Evolutionary conservation across 441 rosid genomes (phyloP).

Genomic region (Pelargonium australe): DNA sequence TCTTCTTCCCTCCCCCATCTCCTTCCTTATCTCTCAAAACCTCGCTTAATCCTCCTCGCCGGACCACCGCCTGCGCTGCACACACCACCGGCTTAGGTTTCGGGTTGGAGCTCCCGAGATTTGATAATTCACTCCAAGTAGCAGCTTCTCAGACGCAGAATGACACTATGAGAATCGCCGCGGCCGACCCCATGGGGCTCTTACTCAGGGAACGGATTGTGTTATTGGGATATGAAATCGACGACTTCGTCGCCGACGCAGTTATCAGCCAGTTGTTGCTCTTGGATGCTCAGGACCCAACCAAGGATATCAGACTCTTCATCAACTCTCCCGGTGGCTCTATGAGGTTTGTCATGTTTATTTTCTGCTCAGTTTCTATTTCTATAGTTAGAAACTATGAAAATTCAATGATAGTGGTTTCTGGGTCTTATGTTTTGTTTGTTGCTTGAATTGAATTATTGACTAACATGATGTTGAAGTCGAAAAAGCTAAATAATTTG

Average conservation of each 20-base stretch:
- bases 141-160: conserved; percentile 46
- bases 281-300: conserved; percentile 82
- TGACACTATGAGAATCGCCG: conserved; percentile 61
- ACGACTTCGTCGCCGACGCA: conserved; percentile 84
- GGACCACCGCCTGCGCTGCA: conserved; percentile 17
- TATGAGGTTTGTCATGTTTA: conserved; percentile 47
- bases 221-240: conserved; percentile 62
- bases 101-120: not conserved
- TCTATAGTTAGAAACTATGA: not conserved
- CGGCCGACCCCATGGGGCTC: conserved; percentile 74
- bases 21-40: conserved; percentile 33
- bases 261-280: conserved; percentile 75
- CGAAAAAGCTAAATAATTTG: not conserved
- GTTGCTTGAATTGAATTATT: not conserved
- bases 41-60: conserved; percentile 16
- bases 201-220: conserved; percentile 78
- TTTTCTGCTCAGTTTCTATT: not conserved
- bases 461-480: not conserved
- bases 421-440: not conserved
- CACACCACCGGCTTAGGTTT: conserved; percentile 26
- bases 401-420: not conserved
- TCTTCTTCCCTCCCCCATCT: not conserved
- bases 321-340: conserved; percentile 85
- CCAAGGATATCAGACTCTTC: conserved; percentile 81
- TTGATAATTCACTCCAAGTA: conserved; percentile 12